Base-by-base conservation (phyloP, 495 filamentous ascomycete genomes). In the Glonium stellatum region DNA sequence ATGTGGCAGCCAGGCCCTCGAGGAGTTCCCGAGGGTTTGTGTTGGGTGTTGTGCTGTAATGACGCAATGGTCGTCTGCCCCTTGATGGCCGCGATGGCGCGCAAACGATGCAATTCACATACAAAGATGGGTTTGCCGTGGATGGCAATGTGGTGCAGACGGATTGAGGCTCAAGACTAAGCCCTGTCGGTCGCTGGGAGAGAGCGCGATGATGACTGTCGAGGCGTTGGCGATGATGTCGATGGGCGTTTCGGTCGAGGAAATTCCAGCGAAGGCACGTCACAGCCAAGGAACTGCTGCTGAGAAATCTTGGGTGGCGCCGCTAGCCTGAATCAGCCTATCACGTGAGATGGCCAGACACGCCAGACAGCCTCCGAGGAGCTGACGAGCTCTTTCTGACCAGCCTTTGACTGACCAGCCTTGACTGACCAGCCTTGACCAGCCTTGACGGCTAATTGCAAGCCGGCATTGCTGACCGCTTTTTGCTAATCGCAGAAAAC, bases 191-290 rank as follows among this genome's bases (percentile, higher is more conserved):
- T 4, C n/a, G 61, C 49, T 21, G 31, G 25, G 23, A 42, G 8
- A 8, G 55, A 21, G 34, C 11, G 48, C 23, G 55, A 44, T 64
- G 59, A 41, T 22, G 55, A 55, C 35, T 18, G 37, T 63, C 35
- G 54, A 62, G 44, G 60, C 60, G 60, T 51, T 62, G 23, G 54
- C 60, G 60, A 62, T 58, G 60, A 58, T 62, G 48, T 51, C 48
- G 48, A 51, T 51, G 48, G 48, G 18, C 22, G 36, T 23, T 22
- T 23, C 21, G 19, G 15, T 23, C 48, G 48, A 51, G 48, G 48
- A 51, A 51, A 23, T 51, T 51, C 48, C 12, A 13, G 25, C 42
- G 21, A 31, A 53, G 35, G 27, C n/a, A 58, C 57, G 57, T 52
- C 57, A 59, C 57, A 23, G 27, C 55, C 42, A 58, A 58, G 55